phyloP scores from a whole-genome alignment of 2,329 filamentous ascomycete genomes.

The Dactylellina sp. region DNA sequence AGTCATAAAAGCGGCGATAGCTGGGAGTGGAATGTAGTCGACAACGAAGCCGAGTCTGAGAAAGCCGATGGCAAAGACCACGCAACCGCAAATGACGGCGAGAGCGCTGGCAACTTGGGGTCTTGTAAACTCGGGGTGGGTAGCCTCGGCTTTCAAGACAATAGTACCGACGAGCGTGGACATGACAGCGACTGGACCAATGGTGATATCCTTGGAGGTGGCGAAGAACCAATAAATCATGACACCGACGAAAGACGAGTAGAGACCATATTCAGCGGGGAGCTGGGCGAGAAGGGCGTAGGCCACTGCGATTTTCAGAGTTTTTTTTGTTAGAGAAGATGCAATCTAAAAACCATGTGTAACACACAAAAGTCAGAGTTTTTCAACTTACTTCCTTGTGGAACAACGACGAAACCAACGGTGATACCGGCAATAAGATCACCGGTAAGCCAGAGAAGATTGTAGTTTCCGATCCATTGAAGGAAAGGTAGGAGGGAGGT shows the following conservation, averaged over 20 bases:
- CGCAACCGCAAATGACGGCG: conserved; percentile 79
- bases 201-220: conserved; percentile 98
- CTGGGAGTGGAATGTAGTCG: conserved; percentile 88
- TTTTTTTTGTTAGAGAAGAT: no score
- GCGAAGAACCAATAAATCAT: conserved; percentile 97
- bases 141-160: conserved; percentile 71
- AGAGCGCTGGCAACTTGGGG: conserved; percentile 82
- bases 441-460: conserved; percentile 85
- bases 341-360: background rate
- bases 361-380: background rate
- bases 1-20: conserved; percentile 96
- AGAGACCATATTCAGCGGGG: conserved; percentile 84
- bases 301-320: conserved; percentile 72
- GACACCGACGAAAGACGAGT: conserved; percentile 96
- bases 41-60: conserved; percentile 88
- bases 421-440: conserved; percentile 89
- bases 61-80: conserved; percentile 83
- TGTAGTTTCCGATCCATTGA: conserved; percentile 90
- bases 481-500: conserved; percentile 78
- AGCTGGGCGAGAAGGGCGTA: conserved; percentile 87
- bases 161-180: conserved; percentile 89
- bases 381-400: conserved; percentile 74
- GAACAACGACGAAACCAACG: conserved; percentile 85
- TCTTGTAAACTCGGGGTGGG: conserved; percentile 70
- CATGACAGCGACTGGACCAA: conserved; percentile 95